These are phyloP conservation scores for Fusarium transvaalense DNA, from an alignment of 2,329 filamentous ascomycete species.

Conservation along the genomic window DNA sequence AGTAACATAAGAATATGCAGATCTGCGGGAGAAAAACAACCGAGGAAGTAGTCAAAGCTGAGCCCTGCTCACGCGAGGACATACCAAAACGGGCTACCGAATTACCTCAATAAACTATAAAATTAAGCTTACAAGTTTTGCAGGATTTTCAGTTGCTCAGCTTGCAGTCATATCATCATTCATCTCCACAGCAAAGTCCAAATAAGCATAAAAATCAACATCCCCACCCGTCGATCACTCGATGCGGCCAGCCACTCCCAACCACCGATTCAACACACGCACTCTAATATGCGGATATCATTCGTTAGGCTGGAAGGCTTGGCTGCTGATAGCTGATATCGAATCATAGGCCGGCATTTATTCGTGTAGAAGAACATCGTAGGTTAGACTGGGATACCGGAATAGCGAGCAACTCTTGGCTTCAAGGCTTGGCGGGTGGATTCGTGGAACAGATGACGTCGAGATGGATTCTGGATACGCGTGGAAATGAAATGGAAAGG, in stretches of 20 bases:
- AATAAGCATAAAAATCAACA: conserved; percentile 2
- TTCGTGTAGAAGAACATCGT: not conserved
- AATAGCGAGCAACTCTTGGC: not conserved
- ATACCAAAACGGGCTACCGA: not conserved
- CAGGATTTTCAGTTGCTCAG: not conserved
- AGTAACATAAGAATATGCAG: fast-evolving
- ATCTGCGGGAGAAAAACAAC: not conserved
- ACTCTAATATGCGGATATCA: fast-evolving
- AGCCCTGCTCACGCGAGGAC: not conserved
- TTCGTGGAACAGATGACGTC: not conserved
- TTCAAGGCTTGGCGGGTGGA: not conserved
- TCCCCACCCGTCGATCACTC: not conserved
- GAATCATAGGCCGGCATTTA: not conserved
- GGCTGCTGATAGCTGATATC: fast-evolving
- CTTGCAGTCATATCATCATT: not conserved
- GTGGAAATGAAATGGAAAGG: not conserved
- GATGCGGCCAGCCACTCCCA: not conserved
- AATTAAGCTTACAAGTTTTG: not conserved
- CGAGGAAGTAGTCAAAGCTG: not conserved
- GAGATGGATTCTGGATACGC: not conserved
- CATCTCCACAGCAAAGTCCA: not conserved
- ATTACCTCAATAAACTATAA: not conserved
- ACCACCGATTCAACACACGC: not conserved
- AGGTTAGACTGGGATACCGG: not conserved
- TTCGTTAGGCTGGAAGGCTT: not conserved